Percentiles rank a stretch among this genome's conserved stretches.
These are phyloP conservation scores for Penicillium argentinense DNA, from an alignment of 495 filamentous ascomycete genomes.

Conservation along the genomic window DNA sequence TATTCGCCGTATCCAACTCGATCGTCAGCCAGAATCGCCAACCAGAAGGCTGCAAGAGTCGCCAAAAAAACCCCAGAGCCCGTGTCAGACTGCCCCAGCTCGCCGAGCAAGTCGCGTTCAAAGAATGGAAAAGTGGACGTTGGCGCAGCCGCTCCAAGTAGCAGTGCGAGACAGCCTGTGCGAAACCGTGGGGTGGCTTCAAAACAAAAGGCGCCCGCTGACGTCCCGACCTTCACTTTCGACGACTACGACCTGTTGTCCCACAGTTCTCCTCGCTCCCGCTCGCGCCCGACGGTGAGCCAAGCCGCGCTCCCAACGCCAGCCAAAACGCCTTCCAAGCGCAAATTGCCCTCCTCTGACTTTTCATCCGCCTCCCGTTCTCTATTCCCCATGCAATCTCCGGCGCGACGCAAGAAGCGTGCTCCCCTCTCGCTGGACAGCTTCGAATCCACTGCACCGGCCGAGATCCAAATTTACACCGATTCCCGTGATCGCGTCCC, in stretches of 20 bases:
- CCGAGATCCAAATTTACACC: slow-evolving; percentile 76
- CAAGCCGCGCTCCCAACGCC: slow-evolving; percentile 82
- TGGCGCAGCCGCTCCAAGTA: slow-evolving; percentile 1
- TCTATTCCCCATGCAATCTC: slow-evolving; percentile 58
- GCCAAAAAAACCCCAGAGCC: background rate
- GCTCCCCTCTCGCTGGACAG: slow-evolving; percentile 69
- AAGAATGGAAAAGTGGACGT: background rate
- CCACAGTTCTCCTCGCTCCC: slow-evolving; percentile 11
- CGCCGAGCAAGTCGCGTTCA: background rate
- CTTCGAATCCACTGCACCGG: slow-evolving; percentile 24
- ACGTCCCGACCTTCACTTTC: background rate
- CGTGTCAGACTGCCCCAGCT: background rate
- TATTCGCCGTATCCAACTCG: slow-evolving; percentile 66
- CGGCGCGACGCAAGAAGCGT: slow-evolving; percentile 49
- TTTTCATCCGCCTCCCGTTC: slow-evolving; percentile 68
- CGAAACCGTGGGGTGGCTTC: background rate
- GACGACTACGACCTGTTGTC: slow-evolving; percentile 2
- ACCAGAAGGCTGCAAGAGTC: background rate
- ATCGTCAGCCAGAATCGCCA: slow-evolving; percentile 39
- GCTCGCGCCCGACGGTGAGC: slow-evolving; percentile 26
- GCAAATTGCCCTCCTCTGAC: slow-evolving; percentile 55
- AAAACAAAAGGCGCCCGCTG: too few relatives aligned
- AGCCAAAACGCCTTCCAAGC: slow-evolving; percentile 75
- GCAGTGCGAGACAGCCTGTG: background rate
- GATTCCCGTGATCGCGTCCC: slow-evolving; percentile 87